Conservation (phyloP, 257 asterid species). For the Leonotis leonurus region DNA sequence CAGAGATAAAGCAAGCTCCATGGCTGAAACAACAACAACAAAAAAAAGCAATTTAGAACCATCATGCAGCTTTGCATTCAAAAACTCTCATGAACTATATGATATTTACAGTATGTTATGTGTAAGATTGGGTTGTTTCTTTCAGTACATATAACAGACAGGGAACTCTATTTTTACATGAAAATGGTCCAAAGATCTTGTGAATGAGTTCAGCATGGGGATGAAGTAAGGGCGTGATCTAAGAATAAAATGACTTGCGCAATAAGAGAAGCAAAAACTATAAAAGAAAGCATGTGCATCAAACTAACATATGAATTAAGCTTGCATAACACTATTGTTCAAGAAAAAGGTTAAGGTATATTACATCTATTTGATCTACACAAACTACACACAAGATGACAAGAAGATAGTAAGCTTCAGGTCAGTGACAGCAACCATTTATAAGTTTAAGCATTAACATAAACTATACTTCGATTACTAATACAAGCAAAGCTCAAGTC, state of each 20-base stretch:
- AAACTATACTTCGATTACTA: background rate
- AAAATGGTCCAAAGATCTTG: too few relatives aligned
- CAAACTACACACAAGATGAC: background rate
- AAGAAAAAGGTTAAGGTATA: background rate
- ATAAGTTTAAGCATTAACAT: slow-evolving; percentile 1
- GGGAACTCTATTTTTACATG: background rate
- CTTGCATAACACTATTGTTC: background rate
- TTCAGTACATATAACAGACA: background rate
- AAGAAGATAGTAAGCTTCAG: background rate
- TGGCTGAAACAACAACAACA: slow-evolving; percentile 5
- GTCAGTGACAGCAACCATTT: background rate
- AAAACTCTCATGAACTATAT: background rate
- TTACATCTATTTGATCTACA: too few relatives aligned
- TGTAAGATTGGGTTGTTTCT: background rate
- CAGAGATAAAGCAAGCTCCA: slow-evolving; percentile 20
- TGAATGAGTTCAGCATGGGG: background rate
- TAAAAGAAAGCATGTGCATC: background rate
- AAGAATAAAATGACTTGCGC: background rate
- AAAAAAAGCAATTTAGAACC: background rate
- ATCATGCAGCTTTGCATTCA: background rate
- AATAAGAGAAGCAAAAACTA: background rate
- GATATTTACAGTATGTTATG: background rate
- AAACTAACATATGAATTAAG: background rate
- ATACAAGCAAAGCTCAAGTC: background rate
- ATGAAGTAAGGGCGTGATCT: background rate